Conservation (phyloP, 768 basidiomycete species). For the Kwoniella dendrophila region DNA sequence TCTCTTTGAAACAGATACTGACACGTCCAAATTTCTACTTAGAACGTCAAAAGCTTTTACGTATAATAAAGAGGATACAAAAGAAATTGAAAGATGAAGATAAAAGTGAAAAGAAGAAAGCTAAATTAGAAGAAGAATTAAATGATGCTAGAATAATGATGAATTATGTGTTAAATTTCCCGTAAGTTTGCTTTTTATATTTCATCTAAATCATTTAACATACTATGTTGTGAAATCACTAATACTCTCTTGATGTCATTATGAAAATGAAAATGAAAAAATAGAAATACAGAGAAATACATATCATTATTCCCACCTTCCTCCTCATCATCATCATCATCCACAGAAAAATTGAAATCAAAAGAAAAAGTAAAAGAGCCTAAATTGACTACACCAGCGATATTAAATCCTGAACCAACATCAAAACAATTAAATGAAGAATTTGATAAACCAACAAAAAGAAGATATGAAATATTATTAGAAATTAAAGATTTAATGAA, state of each 20-base stretch:
- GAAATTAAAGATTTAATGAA: conserved; percentile 37
- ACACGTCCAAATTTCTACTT: too few species aligned
- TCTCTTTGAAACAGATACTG: too few species aligned
- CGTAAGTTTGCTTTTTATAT: conserved; percentile 58
- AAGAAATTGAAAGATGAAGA: conserved; percentile 19
- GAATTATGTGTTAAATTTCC: conserved; percentile 72
- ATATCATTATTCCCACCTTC: conserved; percentile 76
- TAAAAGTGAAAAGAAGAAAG: conserved; percentile 64
- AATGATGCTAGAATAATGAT: conserved; percentile 76
- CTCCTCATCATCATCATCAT: conserved; percentile 5
- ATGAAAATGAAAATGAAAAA: conserved; percentile 47
- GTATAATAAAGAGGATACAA: conserved; percentile 64
- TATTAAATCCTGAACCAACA: conserved; percentile 10
- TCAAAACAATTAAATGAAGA: conserved; percentile 4
- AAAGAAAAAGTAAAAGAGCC: conserved; percentile 4
- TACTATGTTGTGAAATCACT: background rate
- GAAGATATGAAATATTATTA: conserved; percentile 37
- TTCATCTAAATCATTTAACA: background rate
- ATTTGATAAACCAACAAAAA: conserved; percentile 2
- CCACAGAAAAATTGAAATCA: conserved; percentile 9
- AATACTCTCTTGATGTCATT: conserved; percentile 13
- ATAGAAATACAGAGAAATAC: conserved; percentile 74
- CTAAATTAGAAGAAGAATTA: conserved; percentile 61
- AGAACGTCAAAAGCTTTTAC: conserved; percentile 85
- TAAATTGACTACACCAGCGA: conserved; percentile 24